Conservation (phyloP, 2,329 filamentous ascomycete genomes). For the Zasmidium citrigriseum region DNA sequence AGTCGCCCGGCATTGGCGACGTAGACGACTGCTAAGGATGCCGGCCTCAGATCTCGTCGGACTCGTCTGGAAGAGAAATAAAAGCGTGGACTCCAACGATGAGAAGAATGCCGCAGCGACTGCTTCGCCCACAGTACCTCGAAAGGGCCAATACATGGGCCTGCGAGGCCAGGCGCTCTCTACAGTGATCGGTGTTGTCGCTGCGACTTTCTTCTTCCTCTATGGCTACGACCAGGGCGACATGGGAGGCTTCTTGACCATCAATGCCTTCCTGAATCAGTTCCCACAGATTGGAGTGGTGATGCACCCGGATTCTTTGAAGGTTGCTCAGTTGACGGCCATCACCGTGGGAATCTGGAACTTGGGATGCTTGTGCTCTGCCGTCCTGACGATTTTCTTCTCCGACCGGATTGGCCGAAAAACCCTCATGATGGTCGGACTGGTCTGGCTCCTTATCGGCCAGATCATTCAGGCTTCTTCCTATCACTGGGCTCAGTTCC, state of each 20-base stretch:
- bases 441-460: constrained; percentile 58
- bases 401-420: constrained; percentile 61
- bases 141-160: constrained; percentile 19
- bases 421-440: constrained; percentile 60
- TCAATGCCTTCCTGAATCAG: constrained; percentile 58
- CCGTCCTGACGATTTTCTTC: constrained; percentile 45
- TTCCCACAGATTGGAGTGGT: constrained; percentile 46
- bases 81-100: background rate
- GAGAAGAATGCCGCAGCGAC: background rate
- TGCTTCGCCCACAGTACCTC: background rate
- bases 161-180: constrained; percentile 19
- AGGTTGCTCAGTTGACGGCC: constrained; percentile 42
- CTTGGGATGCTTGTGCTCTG: constrained; percentile 48
- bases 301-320: constrained; percentile 34
- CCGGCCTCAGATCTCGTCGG: background rate
- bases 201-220: constrained; percentile 19
- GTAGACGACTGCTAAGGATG: background rate
- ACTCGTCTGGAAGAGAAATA: background rate
- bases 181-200: constrained; percentile 18
- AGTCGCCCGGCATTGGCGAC: background rate
- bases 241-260: constrained; percentile 60
- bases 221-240: constrained; percentile 27
- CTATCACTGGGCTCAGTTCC: constrained; percentile 47
- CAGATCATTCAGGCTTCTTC: constrained; percentile 60
- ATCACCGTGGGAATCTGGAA: constrained; percentile 42